Conservation (phyloP, 306 rosid species). For the Quercus cerris region DNA sequence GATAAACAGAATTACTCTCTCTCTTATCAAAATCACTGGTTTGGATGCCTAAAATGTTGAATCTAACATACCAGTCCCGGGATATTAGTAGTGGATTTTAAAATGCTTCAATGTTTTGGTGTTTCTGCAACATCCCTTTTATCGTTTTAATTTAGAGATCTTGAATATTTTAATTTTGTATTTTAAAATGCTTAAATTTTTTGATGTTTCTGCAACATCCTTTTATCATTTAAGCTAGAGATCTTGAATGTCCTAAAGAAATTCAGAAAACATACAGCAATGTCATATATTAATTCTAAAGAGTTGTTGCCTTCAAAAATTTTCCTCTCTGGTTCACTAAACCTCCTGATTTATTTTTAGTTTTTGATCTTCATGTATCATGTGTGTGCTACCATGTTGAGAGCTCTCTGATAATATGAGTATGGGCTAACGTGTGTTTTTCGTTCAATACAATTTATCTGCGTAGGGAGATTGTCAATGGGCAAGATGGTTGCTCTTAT, state of each 20-base stretch:
- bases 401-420: slow-evolving; percentile 6
- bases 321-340: neutral
- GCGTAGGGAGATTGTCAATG: slow-evolving; percentile 84
- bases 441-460: slow-evolving; percentile 29
- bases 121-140: slow-evolving; percentile 2
- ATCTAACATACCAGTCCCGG: neutral
- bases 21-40: neutral
- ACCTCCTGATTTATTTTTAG: neutral
- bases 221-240: neutral
- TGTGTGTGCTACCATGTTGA: neutral
- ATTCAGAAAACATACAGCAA: neutral
- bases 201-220: neutral
- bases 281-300: neutral
- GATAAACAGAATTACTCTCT: neutral
- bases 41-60: neutral
- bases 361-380: neutral
- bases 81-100: neutral
- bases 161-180: neutral
- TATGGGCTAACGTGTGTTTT: slow-evolving; percentile 14
- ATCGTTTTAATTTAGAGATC: neutral
- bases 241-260: neutral
- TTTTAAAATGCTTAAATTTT: neutral
- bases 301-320: neutral
- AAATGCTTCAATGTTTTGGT: slow-evolving; percentile 5
- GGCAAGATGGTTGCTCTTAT: slow-evolving; percentile 89